Evolutionary conservation across 2,329 filamentous ascomycete species (phyloP), one percentile per base, ranked within the genome.

Genomic region (Ceratocystis alfenasii): DNA sequence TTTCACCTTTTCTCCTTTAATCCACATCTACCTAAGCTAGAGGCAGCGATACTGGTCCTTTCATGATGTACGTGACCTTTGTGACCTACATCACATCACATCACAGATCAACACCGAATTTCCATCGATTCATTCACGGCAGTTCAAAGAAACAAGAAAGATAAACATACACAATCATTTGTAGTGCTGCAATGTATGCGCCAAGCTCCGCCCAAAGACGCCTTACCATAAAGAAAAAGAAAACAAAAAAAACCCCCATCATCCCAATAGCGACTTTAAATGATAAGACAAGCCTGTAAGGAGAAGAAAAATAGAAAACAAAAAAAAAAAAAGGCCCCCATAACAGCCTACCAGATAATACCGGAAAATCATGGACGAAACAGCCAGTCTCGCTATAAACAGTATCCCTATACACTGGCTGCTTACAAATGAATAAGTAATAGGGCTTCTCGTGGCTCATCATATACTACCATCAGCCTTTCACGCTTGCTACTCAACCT

Each of bases 401-500:
- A 36, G 17, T 30, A 15, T 33, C 12, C 25, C 12, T 59, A 33
- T 8, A 17, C 5, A 17, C 33, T 15, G 12, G 25, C 6, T 17
- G n/a, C 33, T 36, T 7, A n/a, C 12, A 59, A 33, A 30, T 10
- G 15, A 59, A 59, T 36, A 10, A 25, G 17, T 22, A 50, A 22
- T 41, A 22, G 41, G 28, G 28, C 4, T 12, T 60, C 28, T 28
- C 30, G 17, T 10, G 33, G 15, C 60, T 4, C 22, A 5, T 59
- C 28, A 15, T 17, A 53, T 10, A 10, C 5, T 22, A 25, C 48
- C 20, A 53, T 53, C 20, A 10, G 22, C n/a, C 20, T 25, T 8
- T 10, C 36, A 41, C 10, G 36, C 3, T 53, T 25, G 41, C 65
- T 61, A 76, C 2, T 71, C 68, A 17, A 33, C 28, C 67, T 79